Base-by-base conservation (phyloP, 2,329 filamentous ascomycete species). In the Fusarium austroafricanum region DNA sequence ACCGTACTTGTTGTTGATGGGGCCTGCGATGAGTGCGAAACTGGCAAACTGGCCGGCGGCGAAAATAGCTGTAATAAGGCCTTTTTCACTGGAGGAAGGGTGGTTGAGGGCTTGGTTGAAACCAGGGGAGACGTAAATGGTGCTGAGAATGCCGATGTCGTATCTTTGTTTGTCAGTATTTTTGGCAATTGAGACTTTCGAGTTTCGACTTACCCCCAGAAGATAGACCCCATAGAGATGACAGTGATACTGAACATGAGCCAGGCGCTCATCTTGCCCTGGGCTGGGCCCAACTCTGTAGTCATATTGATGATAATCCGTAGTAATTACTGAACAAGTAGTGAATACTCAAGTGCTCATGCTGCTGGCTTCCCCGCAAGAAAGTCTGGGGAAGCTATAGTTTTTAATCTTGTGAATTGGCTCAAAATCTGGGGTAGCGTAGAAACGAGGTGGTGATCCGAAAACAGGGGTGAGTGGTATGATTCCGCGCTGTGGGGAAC, bases 221-320 rank as follows among this genome's bases (percentile, higher is more conserved):
- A 62, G 21, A 62, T 62, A 2, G 59, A 62, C 1, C 59, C 59
- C 59, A 62, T 62, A 0, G 59, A 62, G 3, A 62, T 62, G 18
- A 62, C 59, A 1, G 55, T 12, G 23, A 62, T 62, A 10, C 59
- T 62, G 7, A 62, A 55, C 35, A 62, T 15, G 10, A 62, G 57
- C 56, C 59, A 62, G 5, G 33, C 47, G 20, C 59, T 62, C 57
- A 62, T 55, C 59, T 62, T 55, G 29, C 55, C 55, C 18, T 61
- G 45, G 5, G 57, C 35, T 14, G 40, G 18, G 10, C 47, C 56
- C 29, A 54, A 8, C n/a, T 45, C 56, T 8, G 56, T 61, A n/a
- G 58, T 23, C 58, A 61, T 61, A n/a, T 38, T 45, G n/a, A 26
- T 54, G 23, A 26, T 5, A 10, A 3, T 14, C 15, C 1, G 6